Evolutionary conservation across 1,284 basidiomycete species (phyloP), one percentile per base, ranked within the genome.

Genomic region (Ceratobasidium sp.): DNA sequence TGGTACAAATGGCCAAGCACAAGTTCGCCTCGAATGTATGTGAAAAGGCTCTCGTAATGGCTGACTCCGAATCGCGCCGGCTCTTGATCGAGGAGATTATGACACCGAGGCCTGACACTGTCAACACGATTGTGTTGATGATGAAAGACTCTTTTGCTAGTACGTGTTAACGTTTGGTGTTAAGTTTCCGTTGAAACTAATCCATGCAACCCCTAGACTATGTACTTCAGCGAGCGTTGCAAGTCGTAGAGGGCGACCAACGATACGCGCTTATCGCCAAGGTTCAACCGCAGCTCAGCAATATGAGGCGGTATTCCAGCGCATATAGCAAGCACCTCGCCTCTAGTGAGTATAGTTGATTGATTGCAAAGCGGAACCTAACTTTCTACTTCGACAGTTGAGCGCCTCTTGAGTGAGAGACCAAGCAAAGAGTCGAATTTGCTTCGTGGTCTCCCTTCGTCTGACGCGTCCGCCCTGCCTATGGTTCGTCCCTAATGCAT

Each of bases 1-100:
- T 99, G 79, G 81, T 96, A 41, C 84, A 85, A 75, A 88, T 96
- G 86, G 87, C 93, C 1, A 88, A 90, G 58, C 96, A 98, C 83
- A 98, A 98, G 81, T 98, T 97, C 79, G 96, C 97, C 0, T 96
- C 94, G 5, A 99, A 99, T 79, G 98, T 99, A 23, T 93, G 95
- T 80, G 98, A 99, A 83, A 95, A 96, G 81, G 95, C 95, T 0
- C 85, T 98, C 55, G 81, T 90, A 28, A 89, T 85, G 26, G 88
- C 92, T 0, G 86, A 88, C 71, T 66, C 85, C 0, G 87, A 89
- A 23, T 90, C 87, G 74, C 88, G 92, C 69, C 86, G 86, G 23
- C 80, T 83, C 41, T 84, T 98, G 74, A 88, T 98, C 72, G 88
- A 93, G 28, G 95, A 98, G 82, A 89, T 98, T 66, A 87, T 96